Percentiles rank a stretch among this genome's conserved stretches.
Evolutionary conservation across 1,139 yeast genomes (phyloP).

Genomic region (Suhomyces ambrosiae): DNA sequence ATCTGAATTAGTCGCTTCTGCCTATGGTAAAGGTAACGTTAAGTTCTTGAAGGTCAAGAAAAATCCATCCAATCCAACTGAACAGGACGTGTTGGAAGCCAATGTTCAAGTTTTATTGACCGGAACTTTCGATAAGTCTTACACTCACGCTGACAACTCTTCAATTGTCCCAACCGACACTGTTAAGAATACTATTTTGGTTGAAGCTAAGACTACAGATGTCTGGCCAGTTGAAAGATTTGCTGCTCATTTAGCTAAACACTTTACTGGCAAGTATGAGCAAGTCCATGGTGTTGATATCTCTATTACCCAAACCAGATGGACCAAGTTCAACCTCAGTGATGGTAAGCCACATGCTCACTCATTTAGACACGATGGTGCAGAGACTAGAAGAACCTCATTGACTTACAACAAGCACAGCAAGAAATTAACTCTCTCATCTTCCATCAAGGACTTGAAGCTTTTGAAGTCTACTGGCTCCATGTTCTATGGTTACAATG

Average conservation of each 20-base stretch:
- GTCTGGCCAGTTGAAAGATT: conserved; percentile 90
- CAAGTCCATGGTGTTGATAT: conserved; percentile 77
- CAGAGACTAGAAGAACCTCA: conserved; percentile 67
- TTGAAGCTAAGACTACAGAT: conserved; percentile 78
- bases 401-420: conserved; percentile 53
- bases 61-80: conserved; percentile 65
- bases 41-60: conserved; percentile 85
- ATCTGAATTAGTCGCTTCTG: conserved; percentile 44
- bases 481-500: conserved; percentile 84
- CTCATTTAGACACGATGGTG: conserved; percentile 82
- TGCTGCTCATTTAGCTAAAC: conserved; percentile 82
- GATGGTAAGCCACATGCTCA: conserved; percentile 78
- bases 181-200: conserved; percentile 81
- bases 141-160: conserved; percentile 84
- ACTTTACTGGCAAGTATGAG: conserved; percentile 71
- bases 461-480: conserved; percentile 94
- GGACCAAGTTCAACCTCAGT: conserved; percentile 71
- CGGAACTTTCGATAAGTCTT: conserved; percentile 77
- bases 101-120: conserved; percentile 72
- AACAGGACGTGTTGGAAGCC: conserved; percentile 83
- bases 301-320: conserved; percentile 66
- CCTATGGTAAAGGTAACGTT: conserved; percentile 91
- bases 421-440: conserved; percentile 56
- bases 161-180: conserved; percentile 95
- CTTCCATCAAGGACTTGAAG: conserved; percentile 80